Conservation (phyloP, 148 eudicot species). For the Drosera capensis region DNA sequence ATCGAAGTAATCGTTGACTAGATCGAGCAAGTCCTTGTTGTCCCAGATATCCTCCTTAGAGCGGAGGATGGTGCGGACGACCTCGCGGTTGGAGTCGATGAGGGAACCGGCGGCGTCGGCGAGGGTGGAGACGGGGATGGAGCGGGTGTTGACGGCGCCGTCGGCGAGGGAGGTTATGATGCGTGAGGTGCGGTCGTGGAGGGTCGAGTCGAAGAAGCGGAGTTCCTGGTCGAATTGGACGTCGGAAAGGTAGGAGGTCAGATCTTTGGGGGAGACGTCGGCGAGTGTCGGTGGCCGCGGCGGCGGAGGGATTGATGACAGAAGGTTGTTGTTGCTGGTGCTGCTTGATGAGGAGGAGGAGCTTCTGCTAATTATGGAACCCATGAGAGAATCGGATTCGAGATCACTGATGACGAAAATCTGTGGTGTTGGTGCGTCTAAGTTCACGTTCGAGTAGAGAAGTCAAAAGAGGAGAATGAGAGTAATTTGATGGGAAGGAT, state of each 20-base stretch:
- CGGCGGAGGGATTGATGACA: not conserved
- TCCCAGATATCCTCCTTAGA: conserved; percentile 25
- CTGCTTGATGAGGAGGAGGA: conserved; percentile 4
- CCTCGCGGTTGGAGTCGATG: conserved; percentile 23
- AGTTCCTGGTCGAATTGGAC: conserved; percentile 18
- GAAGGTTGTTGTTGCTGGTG: not conserved
- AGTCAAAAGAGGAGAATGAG: no score
- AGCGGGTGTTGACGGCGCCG: conserved; percentile 1
- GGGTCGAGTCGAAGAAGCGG: conserved; percentile 12
- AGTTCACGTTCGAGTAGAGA: no score
- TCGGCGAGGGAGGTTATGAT: conserved; percentile 5
- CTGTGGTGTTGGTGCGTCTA: no score
- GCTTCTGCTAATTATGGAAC: conserved; percentile 5
- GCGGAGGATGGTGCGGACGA: conserved; percentile 12
- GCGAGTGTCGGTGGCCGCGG: not conserved
- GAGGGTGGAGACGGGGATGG: conserved; percentile 21
- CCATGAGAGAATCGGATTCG: no score
- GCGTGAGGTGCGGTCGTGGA: conserved; percentile 12
- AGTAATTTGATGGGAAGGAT: no score
- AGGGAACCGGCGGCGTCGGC: conserved; percentile 13
- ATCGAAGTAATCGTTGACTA: conserved; percentile 26
- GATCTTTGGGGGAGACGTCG: not conserved
- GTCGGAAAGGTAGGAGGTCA: conserved; percentile 15
- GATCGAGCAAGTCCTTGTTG: conserved; percentile 15
- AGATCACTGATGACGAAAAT: no score